A percentile compares a stretch with the other conserved stretches of the same genome.
Evolutionary conservation across 345 rosid species (phyloP).

Genomic region (Pistacia vera): DNA sequence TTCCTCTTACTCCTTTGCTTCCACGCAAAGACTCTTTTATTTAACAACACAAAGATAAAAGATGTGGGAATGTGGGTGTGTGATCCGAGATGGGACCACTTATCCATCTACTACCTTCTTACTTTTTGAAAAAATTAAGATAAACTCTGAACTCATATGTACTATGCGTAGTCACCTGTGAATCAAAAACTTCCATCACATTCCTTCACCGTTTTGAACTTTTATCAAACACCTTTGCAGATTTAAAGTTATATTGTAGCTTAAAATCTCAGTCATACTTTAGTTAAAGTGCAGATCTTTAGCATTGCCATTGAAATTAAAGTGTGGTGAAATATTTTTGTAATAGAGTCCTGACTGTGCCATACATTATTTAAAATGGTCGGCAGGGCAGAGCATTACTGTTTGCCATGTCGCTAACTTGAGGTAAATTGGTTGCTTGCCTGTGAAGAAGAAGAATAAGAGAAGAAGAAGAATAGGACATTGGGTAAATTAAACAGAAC

Average conservation of each 20-base stretch:
- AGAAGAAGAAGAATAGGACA: slow-evolving; percentile 1
- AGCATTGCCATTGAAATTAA: too few species aligned
- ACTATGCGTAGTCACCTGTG: too few species aligned
- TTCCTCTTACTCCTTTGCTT: slow-evolving; percentile 49
- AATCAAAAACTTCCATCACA: too few species aligned
- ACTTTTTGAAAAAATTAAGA: too few species aligned
- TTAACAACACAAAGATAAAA: slow-evolving; percentile 31
- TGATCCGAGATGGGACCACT: slow-evolving; percentile 60
- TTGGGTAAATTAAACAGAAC: slow-evolving; percentile 4
- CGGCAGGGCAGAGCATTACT: not conserved
- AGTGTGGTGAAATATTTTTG: not conserved
- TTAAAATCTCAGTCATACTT: too few species aligned
- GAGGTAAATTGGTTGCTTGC: not conserved
- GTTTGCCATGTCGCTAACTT: slow-evolving; percentile 5
- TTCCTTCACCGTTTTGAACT: not conserved
- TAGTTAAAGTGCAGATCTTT: too few species aligned
- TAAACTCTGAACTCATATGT: too few species aligned
- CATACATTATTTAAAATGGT: not conserved
- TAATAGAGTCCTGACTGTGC: not conserved
- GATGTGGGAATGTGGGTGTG: slow-evolving; percentile 37
- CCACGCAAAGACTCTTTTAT: slow-evolving; percentile 54
- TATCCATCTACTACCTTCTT: not conserved
- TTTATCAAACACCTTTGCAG: not conserved
- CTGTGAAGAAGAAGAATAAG: not conserved
- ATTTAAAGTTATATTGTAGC: too few species aligned